These are phyloP conservation scores for Quillaja saponaria DNA, from an alignment of 306 rosid species.

Conservation along the genomic window DNA sequence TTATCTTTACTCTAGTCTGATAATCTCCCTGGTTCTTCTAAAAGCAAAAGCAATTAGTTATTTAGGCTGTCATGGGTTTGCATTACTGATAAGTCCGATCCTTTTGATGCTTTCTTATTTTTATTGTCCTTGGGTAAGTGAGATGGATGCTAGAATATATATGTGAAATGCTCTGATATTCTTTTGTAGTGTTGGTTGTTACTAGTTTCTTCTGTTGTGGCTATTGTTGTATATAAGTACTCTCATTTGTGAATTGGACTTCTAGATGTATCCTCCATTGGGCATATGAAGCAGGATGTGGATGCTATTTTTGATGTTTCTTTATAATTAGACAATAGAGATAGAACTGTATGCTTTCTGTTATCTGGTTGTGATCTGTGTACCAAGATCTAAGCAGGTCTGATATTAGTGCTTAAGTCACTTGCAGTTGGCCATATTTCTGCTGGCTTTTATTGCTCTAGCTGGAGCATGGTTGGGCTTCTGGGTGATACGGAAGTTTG, in stretches of 20 bases:
- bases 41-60: conserved; percentile 2
- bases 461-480: conserved; percentile 96
- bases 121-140: background rate
- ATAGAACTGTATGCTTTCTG: background rate
- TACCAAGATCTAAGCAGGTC: conserved; percentile 18
- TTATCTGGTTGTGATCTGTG: conserved; percentile 11
- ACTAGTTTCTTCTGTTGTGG: no score
- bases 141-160: no score
- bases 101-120: background rate
- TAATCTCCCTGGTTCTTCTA: conserved; percentile 30
- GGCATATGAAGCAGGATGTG: conserved; percentile 4
- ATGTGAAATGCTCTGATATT: no score
- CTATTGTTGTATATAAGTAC: no score
- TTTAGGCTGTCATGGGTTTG: background rate
- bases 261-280: no score
- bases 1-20: conserved; percentile 41
- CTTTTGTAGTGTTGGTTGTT: no score
- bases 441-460: conserved; percentile 71
- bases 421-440: conserved; percentile 80
- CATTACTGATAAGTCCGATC: background rate
- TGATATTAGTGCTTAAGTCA: conserved; percentile 27
- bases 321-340: background rate
- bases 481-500: conserved; percentile 78
- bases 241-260: no score
- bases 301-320: conserved; percentile 6